phyloP scores from a whole-genome alignment of 306 rosid species.

The Gastrolobium bilobum region DNA sequence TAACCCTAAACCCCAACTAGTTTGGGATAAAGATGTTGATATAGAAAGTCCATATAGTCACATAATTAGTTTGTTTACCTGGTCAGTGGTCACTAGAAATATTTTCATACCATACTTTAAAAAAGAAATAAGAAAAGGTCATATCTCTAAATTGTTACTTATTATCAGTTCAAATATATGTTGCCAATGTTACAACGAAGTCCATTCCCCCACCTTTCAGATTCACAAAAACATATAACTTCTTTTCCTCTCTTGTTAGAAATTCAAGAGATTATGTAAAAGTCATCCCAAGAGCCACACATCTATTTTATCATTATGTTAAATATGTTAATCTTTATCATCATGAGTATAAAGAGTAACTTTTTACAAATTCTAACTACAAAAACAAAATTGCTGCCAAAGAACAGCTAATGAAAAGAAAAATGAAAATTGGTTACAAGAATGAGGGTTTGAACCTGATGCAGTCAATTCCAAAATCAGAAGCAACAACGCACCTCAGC shows the following conservation, averaged over 20 bases:
- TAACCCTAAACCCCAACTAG: no score
- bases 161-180: not conserved
- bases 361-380: constrained; percentile 48
- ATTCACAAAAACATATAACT: constrained; percentile 10
- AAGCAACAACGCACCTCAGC: constrained; percentile 42
- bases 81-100: not conserved
- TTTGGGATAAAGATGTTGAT: not conserved
- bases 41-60: constrained; percentile 18
- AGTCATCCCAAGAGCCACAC: not conserved
- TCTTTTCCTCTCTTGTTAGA: constrained; percentile 1
- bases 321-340: constrained; percentile 39
- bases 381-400: constrained; percentile 42
- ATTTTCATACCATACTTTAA: not conserved
- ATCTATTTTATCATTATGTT: constrained; percentile 22
- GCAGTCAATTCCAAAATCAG: constrained; percentile 48
- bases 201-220: constrained; percentile 9
- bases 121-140: not conserved
- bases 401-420: constrained; percentile 44
- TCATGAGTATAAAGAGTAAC: constrained; percentile 12
- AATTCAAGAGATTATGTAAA: constrained; percentile 29
- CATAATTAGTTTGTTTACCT: constrained; percentile 14
- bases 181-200: constrained; percentile 7
- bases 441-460: constrained; percentile 54
- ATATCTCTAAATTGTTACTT: not conserved
- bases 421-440: constrained; percentile 50